Evolutionary conservation across 805 yeast species (phyloP).

Genomic region (Starmerella stigmatis): DNA sequence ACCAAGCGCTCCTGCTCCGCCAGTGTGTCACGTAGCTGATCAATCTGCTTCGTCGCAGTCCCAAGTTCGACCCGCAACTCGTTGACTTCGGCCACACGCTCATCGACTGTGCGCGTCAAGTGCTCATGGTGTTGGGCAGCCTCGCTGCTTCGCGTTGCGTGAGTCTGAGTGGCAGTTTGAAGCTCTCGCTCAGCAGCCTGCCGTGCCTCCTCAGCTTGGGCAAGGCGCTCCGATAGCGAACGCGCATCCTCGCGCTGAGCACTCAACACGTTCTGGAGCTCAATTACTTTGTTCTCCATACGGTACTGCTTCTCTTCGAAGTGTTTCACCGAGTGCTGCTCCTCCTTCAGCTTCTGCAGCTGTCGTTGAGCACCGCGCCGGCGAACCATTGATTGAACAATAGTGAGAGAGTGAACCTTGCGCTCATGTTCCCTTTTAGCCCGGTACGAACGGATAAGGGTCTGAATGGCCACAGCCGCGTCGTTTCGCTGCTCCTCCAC

Average conservation of each 20-base stretch:
- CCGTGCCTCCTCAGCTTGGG: constrained; percentile 11
- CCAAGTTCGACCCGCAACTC: constrained; percentile 15
- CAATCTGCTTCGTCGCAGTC: constrained; percentile 10
- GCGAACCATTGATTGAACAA: constrained; percentile 69
- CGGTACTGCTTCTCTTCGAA: constrained; percentile 77
- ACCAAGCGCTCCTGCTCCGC: constrained; percentile 30
- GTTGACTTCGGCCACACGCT: constrained; percentile 4
- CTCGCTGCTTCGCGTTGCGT: neutral
- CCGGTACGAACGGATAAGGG: constrained; percentile 53
- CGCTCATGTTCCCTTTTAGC: constrained; percentile 46
- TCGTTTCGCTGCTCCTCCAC: constrained; percentile 41
- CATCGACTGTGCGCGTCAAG: constrained; percentile 11
- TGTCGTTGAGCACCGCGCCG: constrained; percentile 61
- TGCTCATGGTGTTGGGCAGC: constrained; percentile 1
- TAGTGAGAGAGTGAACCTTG: constrained; percentile 46
- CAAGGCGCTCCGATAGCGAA: constrained; percentile 14
- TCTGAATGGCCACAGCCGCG: constrained; percentile 67
- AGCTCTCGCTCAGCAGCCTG: constrained; percentile 6
- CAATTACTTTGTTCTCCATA: constrained; percentile 94
- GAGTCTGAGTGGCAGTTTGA: neutral
- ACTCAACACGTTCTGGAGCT: constrained; percentile 67
- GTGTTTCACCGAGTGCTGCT: constrained; percentile 84
- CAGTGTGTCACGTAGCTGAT: constrained; percentile 46
- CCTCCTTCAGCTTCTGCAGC: constrained; percentile 57
- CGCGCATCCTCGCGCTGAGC: constrained; percentile 67